Percentiles rank a stretch among this genome's conserved stretches.
Conservation (phyloP, 176 grass and related monocot genomes). For the Carex kokanica region DNA sequence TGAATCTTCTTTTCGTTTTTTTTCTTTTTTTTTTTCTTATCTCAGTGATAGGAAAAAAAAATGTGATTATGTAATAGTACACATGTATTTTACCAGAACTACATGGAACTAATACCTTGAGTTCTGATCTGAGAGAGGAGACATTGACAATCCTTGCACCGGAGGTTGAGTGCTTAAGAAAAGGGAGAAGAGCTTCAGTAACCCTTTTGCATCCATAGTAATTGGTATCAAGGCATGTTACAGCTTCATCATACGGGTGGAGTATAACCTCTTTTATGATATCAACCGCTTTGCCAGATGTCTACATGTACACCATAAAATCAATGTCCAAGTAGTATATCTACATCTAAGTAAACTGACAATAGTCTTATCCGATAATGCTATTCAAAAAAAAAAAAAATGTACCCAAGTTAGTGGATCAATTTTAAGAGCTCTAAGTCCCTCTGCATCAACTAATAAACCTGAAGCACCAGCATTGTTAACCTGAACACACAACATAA, state of each 20-base stretch:
- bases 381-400: conserved; percentile 2
- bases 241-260: conserved; percentile 44
- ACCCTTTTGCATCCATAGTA: conserved; percentile 42
- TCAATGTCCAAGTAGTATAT: background rate
- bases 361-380: background rate
- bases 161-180: conserved; percentile 47
- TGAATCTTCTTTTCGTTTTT: conserved; percentile 8
- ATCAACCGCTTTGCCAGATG: conserved; percentile 52
- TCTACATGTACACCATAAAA: conserved; percentile 32
- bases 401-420: conserved; percentile 35
- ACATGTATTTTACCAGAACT: background rate
- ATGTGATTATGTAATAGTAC: background rate
- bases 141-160: conserved; percentile 64
- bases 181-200: conserved; percentile 63
- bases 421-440: conserved; percentile 41
- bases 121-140: conserved; percentile 61
- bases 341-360: background rate
- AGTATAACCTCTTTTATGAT: conserved; percentile 50
- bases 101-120: conserved; percentile 28
- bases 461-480: conserved; percentile 37
- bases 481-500: conserved; percentile 28
- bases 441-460: conserved; percentile 31
- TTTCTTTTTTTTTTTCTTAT: background rate
- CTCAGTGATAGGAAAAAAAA: background rate
- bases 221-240: conserved; percentile 28